Evolutionary conservation across 2,329 filamentous ascomycete genomes (phyloP).

Genomic region (Clonostachys solani): DNA sequence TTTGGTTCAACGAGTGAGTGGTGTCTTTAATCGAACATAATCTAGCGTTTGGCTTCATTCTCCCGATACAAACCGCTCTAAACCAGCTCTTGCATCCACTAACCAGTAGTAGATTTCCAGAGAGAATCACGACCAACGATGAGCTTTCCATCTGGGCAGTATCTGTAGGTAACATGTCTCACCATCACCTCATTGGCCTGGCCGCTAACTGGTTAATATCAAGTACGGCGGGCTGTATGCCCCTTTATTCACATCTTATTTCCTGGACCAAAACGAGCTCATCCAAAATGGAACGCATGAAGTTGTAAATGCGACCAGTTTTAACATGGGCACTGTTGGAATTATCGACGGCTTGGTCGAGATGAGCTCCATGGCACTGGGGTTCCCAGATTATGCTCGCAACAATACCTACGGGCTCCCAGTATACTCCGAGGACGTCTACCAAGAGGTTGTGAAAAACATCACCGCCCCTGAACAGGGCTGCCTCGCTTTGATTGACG

Average conservation of each 20-base stretch:
- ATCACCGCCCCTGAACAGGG: constrained; percentile 22
- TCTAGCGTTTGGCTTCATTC: no score
- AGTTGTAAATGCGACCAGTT: constrained; percentile 29
- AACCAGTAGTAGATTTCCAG: constrained; percentile 35
- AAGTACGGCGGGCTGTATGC: constrained; percentile 6
- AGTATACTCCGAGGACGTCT: constrained; percentile 40
- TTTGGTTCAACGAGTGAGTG: constrained; percentile 37
- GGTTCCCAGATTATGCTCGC: constrained; percentile 47
- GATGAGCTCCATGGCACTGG: constrained; percentile 49
- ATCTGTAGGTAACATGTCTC: constrained; percentile 24
- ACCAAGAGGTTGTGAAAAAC: constrained; percentile 5
- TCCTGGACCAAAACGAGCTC: constrained; percentile 5
- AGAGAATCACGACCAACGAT: constrained; percentile 42
- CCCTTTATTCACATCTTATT: constrained; percentile 2
- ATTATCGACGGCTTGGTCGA: constrained; percentile 68
- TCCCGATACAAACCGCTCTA: not conserved
- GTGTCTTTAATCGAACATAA: not conserved
- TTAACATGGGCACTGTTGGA: constrained; percentile 54
- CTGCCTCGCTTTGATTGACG: constrained; percentile 44
- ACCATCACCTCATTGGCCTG: not conserved
- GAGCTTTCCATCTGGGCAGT: constrained; percentile 62
- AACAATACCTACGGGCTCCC: constrained; percentile 63
- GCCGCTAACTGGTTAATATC: not conserved
- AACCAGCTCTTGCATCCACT: not conserved
- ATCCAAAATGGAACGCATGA: constrained; percentile 3